A percentile compares a stretch with the other conserved stretches of the same genome.
Conservation (phyloP, 805 yeast genomes). For the Candida succiphila region DNA sequence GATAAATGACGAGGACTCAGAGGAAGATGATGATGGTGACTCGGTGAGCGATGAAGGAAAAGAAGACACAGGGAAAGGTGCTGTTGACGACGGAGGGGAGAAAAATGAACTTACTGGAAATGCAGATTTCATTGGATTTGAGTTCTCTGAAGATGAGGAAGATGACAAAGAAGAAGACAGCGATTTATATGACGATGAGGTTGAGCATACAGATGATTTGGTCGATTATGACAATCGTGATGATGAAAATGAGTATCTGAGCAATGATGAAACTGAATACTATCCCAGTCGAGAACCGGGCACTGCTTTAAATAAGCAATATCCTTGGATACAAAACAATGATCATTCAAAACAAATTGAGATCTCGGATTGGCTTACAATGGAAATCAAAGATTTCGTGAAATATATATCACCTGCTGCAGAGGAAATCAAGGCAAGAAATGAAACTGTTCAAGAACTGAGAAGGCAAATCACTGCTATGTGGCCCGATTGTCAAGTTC, state of each 20-base stretch:
- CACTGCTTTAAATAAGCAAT: constrained; percentile 27
- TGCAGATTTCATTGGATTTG: constrained; percentile 48
- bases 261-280: constrained; percentile 31
- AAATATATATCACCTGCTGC: constrained; percentile 78
- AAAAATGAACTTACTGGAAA: constrained; percentile 28
- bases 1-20: constrained; percentile 1
- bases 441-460: constrained; percentile 50
- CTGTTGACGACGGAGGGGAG: constrained; percentile 1
- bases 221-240: constrained; percentile 24
- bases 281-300: too few relatives aligned
- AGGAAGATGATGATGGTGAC: constrained; percentile 2
- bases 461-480: constrained; percentile 38
- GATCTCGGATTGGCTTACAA: constrained; percentile 77
- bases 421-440: constrained; percentile 60
- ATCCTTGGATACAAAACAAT: constrained; percentile 72
- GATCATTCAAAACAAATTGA: constrained; percentile 72
- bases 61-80: constrained; percentile 3
- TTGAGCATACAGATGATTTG: too few relatives aligned
- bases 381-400: constrained; percentile 78
- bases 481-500: constrained; percentile 75
- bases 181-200: constrained; percentile 17
- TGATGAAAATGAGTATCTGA: constrained; percentile 27
- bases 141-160: constrained; percentile 35
- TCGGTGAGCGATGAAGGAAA: constrained; percentile 2
- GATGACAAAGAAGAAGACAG: constrained; percentile 15